Conservation (phyloP, 371 early-diverging fungal genomes). For the Umbelopsis sp. region DNA sequence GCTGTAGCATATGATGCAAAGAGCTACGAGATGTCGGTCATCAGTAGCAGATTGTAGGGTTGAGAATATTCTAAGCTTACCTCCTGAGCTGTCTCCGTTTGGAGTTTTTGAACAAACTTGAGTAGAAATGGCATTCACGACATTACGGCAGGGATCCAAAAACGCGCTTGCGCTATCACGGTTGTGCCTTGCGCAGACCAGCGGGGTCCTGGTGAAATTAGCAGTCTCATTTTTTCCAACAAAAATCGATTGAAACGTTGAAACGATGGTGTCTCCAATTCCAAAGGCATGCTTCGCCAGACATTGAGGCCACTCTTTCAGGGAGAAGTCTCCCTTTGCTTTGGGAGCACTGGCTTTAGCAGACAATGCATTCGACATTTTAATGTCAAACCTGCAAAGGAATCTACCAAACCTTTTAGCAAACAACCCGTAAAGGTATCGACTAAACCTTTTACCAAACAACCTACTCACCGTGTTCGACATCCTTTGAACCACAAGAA, state of each 20-base stretch:
- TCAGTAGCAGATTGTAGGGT: not conserved
- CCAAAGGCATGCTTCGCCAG: not conserved
- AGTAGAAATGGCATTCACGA: constrained; percentile 8
- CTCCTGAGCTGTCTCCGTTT: constrained; percentile 4
- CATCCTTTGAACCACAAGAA: too few species aligned
- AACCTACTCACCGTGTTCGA: too few species aligned
- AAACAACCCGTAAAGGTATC: too few species aligned
- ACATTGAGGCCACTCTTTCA: not conserved
- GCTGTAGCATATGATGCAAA: not conserved
- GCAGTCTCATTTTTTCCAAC: not conserved
- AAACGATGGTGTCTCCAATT: not conserved
- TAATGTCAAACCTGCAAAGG: too few species aligned
- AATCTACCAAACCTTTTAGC: too few species aligned
- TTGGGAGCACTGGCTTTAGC: too few species aligned
- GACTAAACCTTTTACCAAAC: too few species aligned
- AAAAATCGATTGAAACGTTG: not conserved
- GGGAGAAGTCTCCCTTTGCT: not conserved
- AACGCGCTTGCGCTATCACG: too few species aligned
- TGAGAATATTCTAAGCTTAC: not conserved
- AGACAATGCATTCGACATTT: too few species aligned
- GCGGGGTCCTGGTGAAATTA: not conserved
- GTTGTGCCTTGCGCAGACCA: too few species aligned
- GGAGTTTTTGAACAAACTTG: constrained; percentile 12
- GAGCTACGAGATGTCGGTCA: not conserved
- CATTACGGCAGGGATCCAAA: not conserved